Evolutionary conservation across 805 yeast genomes (phyloP).

Genomic region (Candida manassasensis): DNA sequence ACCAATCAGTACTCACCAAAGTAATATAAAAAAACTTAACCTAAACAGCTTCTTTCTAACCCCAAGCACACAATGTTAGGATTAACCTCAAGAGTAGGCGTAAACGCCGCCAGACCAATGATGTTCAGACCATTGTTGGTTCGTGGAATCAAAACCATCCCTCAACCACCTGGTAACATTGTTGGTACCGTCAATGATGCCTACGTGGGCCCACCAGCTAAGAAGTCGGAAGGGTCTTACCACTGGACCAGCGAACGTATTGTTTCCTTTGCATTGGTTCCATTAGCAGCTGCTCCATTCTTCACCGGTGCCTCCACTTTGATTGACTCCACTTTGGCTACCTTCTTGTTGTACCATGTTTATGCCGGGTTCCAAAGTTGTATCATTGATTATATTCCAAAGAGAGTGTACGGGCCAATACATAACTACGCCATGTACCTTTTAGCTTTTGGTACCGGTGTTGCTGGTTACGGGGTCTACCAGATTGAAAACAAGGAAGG

Average conservation of each 20-base stretch:
- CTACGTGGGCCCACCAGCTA: constrained; percentile 53
- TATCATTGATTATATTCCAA: constrained; percentile 74
- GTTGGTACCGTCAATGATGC: constrained; percentile 74
- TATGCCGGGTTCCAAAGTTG: constrained; percentile 73
- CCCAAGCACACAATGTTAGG: constrained; percentile 16
- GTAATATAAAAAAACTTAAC: background rate
- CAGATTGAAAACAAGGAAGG: constrained; percentile 61
- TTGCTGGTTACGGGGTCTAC: constrained; percentile 69
- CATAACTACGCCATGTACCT: constrained; percentile 58
- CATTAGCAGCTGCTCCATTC: constrained; percentile 59
- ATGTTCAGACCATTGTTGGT: constrained; percentile 17
- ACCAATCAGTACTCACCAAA: background rate
- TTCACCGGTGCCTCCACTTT: constrained; percentile 48
- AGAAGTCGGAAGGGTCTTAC: constrained; percentile 58
- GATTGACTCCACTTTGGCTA: constrained; percentile 53
- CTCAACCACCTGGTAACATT: constrained; percentile 71
- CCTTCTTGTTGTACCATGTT: constrained; percentile 57
- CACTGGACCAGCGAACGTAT: constrained; percentile 73
- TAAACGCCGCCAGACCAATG: constrained; percentile 15
- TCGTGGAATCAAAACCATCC: constrained; percentile 43
- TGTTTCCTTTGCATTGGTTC: constrained; percentile 57
- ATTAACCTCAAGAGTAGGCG: constrained; percentile 26
- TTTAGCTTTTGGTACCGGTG: constrained; percentile 57
- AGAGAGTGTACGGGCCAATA: constrained; percentile 64
- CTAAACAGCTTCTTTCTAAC: background rate